Conservation (phyloP, 2,329 filamentous ascomycete genomes). For the Aureobasidium mangrovei region DNA sequence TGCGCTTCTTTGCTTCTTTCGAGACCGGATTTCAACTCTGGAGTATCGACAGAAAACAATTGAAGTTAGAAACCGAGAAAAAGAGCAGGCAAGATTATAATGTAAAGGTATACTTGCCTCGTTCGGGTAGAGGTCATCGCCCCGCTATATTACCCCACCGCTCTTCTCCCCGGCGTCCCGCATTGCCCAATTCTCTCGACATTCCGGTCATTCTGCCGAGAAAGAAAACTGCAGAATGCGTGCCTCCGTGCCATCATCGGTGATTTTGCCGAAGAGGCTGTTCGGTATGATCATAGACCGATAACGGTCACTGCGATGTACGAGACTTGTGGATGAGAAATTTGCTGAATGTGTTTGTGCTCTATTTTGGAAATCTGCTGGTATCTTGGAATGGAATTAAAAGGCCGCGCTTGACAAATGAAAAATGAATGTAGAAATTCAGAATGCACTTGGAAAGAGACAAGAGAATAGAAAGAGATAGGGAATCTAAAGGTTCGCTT, state of each 20-base stretch:
- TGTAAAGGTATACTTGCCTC: too few species aligned
- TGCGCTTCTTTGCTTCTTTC: background rate
- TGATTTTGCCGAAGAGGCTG: background rate
- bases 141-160: slow-evolving; percentile 9
- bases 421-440: background rate
- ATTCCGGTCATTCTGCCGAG: slow-evolving; percentile 2
- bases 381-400: background rate
- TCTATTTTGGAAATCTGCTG: background rate
- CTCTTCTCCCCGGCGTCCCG: slow-evolving; percentile 5
- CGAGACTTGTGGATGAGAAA: background rate
- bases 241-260: background rate
- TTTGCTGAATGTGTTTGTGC: background rate
- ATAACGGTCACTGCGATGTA: background rate
- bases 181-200: background rate
- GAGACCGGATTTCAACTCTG: too few species aligned
- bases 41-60: too few species aligned
- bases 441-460: background rate
- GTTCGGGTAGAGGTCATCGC: background rate
- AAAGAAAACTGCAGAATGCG: background rate
- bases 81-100: too few species aligned
- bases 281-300: background rate
- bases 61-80: too few species aligned
- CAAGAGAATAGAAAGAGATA: too few species aligned
- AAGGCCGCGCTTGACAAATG: background rate
- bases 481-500: background rate